Conservation (phyloP, 2,329 filamentous ascomycete genomes). For the Pseudocercospora fuligena region DNA sequence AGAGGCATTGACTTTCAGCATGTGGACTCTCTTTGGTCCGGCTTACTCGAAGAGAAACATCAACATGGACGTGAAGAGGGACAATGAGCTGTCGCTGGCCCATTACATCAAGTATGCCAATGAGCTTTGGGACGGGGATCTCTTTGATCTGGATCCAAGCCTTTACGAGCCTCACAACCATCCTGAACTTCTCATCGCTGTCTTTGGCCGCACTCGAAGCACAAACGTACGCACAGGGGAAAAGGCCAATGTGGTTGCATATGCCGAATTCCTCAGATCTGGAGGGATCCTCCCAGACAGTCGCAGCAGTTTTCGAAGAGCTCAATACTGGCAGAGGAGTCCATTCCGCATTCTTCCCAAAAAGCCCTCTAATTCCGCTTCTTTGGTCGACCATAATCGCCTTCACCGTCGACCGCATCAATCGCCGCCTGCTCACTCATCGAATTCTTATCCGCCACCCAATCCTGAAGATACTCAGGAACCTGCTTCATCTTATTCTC, state of each 20-base stretch:
- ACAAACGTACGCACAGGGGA: slow-evolving; percentile 21
- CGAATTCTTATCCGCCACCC: slow-evolving; percentile 55
- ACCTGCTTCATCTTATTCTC: slow-evolving; percentile 64
- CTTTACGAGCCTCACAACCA: slow-evolving; percentile 22
- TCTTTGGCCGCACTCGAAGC: slow-evolving; percentile 30
- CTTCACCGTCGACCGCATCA: slow-evolving; percentile 38
- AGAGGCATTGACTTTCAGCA: slow-evolving; percentile 30
- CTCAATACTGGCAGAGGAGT: slow-evolving; percentile 26
- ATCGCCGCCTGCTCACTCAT: slow-evolving; percentile 42
- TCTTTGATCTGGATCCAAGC: slow-evolving; percentile 25
- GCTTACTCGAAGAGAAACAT: slow-evolving; percentile 29
- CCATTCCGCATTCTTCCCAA: slow-evolving; percentile 22
- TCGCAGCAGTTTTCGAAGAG: slow-evolving; percentile 3
- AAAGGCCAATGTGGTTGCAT: slow-evolving; percentile 33
- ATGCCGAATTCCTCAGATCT: slow-evolving; percentile 21
- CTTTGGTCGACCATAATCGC: slow-evolving; percentile 17
- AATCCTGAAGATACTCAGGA: slow-evolving; percentile 65
- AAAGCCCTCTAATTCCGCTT: neutral
- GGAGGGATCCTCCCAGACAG: slow-evolving; percentile 2
- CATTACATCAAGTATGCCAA: slow-evolving; percentile 41
- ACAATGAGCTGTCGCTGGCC: slow-evolving; percentile 33
- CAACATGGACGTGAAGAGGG: slow-evolving; percentile 28
- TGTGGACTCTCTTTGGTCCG: slow-evolving; percentile 45
- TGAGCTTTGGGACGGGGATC: slow-evolving; percentile 32
- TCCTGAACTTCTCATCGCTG: slow-evolving; percentile 25